phyloP scores from a whole-genome alignment of 2,329 filamentous ascomycete genomes.

The Fusarium mangiferae region DNA sequence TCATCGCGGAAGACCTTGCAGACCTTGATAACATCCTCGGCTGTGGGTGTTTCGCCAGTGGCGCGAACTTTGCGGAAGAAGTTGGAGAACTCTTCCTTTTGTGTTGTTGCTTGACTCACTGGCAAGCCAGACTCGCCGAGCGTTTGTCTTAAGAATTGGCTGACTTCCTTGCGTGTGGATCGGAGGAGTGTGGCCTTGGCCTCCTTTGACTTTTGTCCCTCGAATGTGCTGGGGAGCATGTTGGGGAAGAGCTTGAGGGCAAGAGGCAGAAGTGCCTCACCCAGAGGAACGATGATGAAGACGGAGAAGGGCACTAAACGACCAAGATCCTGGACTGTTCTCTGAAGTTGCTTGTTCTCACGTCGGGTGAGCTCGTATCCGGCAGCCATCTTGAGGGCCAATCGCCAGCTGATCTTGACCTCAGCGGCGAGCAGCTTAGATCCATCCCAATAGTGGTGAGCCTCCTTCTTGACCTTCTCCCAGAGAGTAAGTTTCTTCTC shows the following conservation, averaged over 20 bases:
- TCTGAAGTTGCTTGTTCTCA: slow-evolving; percentile 90
- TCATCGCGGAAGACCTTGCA: slow-evolving; percentile 99
- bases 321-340: slow-evolving; percentile 92
- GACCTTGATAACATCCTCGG: slow-evolving; percentile 95
- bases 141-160: slow-evolving; percentile 86
- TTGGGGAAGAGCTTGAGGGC: slow-evolving; percentile 97
- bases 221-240: slow-evolving; percentile 95
- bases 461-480: slow-evolving; percentile 96
- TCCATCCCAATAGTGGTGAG: slow-evolving; percentile 96
- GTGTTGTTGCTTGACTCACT: slow-evolving; percentile 82
- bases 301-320: slow-evolving; percentile 95
- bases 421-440: slow-evolving; percentile 94
- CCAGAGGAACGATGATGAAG: slow-evolving; percentile 96
- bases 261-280: slow-evolving; percentile 89
- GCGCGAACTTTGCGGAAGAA: slow-evolving; percentile 97
- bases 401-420: slow-evolving; percentile 88
- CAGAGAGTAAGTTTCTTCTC: slow-evolving; percentile 87
- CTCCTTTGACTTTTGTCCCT: slow-evolving; percentile 90
- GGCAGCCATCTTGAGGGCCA: slow-evolving; percentile 96
- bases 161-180: slow-evolving; percentile 92
- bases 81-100: slow-evolving; percentile 92
- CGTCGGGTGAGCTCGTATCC: slow-evolving; percentile 95
- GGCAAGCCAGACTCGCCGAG: slow-evolving; percentile 94
- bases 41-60: slow-evolving; percentile 88
- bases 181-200: slow-evolving; percentile 84